Evolutionary conservation across 2,329 filamentous ascomycete genomes (phyloP), one percentile per base, ranked within the genome.

Genomic region (Sporothrix curviconia): DNA sequence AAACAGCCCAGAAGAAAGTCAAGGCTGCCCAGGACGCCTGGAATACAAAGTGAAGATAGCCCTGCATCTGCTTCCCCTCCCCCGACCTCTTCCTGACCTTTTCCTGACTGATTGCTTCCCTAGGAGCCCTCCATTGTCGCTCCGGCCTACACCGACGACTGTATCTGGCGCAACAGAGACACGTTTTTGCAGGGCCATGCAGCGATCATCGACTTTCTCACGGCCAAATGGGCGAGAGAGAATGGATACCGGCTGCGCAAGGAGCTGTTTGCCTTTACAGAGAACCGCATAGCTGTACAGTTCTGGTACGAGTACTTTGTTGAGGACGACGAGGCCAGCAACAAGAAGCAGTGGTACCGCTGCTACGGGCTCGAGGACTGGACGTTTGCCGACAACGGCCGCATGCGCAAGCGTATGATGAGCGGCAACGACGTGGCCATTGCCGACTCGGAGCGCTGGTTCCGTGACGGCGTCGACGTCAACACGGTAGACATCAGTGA

Each of bases 291-390:
- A 62, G 90, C 90, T 1, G 90, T 95, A 22, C 89, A 95, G 67
- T 95, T 94, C 69, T 95, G 90, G 90, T 95, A 92, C 66, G 87
- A 95, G 70, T 92, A 84, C 72, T 55, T 53, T n/a, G 19, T 55
- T 8, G 55, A 40, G 1, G 51, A 24, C 32, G 80, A 84, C 62
- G 88, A 92, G 65, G n/a, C n/a, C n/a, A 72, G 72, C 7, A 64
- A 77, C 1, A 85, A 87, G 37, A 49, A 47, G 17, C 84, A 89
- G 69, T 95, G 90, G 90, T 92, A 87, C 78, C 79, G 89, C n/a
- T 91, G 87, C 44, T 95, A 95, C 66, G 90, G 90, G 0, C 78
- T 95, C 11, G 87, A 90, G 66, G 86, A 90, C 67, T 90, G 86
- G 87, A 90, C 86, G 0, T 90, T 89, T 70, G 83, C 82, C 0